phyloP scores from a whole-genome alignment of 345 rosid species.

The Salix udensis region DNA sequence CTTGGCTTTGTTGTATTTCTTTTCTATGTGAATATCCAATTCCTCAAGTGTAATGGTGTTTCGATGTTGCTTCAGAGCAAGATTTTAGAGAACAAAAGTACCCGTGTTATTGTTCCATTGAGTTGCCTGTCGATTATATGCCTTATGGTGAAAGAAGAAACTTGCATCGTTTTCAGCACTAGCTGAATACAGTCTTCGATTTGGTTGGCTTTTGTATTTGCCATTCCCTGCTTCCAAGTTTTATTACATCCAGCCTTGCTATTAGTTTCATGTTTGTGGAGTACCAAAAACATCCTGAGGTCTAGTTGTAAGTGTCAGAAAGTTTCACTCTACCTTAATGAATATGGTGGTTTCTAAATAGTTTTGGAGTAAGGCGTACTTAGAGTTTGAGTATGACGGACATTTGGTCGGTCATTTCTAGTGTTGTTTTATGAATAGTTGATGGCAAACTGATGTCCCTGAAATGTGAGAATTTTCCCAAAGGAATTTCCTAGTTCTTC shows the following conservation, averaged over 20 bases:
- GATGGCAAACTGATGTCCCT: too few relatives aligned
- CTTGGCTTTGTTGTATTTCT: not conserved
- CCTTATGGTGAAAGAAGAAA: not conserved
- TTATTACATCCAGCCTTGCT: not conserved
- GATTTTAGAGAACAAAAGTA: not conserved
- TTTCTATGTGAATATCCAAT: too few relatives aligned
- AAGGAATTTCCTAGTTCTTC: not conserved
- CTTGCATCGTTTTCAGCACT: not conserved
- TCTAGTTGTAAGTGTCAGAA: not conserved
- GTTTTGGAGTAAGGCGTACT: not conserved
- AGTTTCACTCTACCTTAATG: not conserved
- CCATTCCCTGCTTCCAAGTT: not conserved
- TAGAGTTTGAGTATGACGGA: too few relatives aligned
- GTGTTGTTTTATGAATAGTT: too few relatives aligned
- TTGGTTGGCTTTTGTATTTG: not conserved
- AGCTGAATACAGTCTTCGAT: not conserved
- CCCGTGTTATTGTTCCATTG: not conserved
- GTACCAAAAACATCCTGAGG: not conserved
- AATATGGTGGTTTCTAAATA: not conserved
- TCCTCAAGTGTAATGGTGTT: not conserved
- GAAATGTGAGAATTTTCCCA: not conserved
- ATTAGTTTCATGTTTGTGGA: not conserved
- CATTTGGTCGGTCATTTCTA: too few relatives aligned
- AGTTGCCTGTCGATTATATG: too few relatives aligned
- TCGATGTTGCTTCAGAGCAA: not conserved